These are phyloP conservation scores for Chytriomyces confervae DNA, from an alignment of 192 early-diverging fungal genomes.

Conservation along the genomic window DNA sequence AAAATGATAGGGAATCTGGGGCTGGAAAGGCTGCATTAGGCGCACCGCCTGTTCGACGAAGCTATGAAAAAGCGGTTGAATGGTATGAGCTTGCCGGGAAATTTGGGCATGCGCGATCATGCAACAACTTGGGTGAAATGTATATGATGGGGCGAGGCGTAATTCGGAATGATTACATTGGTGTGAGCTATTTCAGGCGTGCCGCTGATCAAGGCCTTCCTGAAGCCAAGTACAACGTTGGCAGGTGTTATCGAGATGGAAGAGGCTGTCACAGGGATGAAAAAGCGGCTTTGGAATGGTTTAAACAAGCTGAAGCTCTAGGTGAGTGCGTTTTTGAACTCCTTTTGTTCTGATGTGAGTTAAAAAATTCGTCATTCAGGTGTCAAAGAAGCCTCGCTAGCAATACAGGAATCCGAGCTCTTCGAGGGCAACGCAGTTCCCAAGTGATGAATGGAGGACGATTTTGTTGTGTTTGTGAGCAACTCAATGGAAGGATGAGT, in stretches of 20 bases:
- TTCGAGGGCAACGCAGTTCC: too few species aligned
- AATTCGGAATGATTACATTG: conserved; percentile 4
- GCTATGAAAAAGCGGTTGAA: conserved; percentile 16
- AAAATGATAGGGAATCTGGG: background rate
- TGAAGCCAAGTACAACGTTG: conserved; percentile 30
- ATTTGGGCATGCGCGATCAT: conserved; percentile 11
- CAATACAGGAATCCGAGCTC: conserved; percentile 20
- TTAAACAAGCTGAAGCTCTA: conserved; percentile 11
- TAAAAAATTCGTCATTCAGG: background rate
- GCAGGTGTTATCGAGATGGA: conserved; percentile 29
- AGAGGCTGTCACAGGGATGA: conserved; percentile 23
- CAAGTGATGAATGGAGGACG: too few species aligned
- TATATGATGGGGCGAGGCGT: conserved; percentile 25
- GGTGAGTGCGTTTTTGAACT: too few species aligned
- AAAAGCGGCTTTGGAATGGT: conserved; percentile 22
- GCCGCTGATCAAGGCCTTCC: conserved; percentile 26
- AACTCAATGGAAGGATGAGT: too few species aligned
- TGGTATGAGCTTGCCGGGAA: conserved; percentile 24
- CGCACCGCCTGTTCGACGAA: conserved; percentile 2
- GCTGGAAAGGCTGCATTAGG: background rate
- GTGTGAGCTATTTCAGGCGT: conserved; percentile 9
- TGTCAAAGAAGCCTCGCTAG: conserved; percentile 21
- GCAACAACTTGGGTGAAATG: conserved; percentile 31
- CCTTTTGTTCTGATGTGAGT: too few species aligned
- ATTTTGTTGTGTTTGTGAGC: too few species aligned